phyloP scores from a whole-genome alignment of 345 rosid genomes.

The Durio zibethinus region DNA sequence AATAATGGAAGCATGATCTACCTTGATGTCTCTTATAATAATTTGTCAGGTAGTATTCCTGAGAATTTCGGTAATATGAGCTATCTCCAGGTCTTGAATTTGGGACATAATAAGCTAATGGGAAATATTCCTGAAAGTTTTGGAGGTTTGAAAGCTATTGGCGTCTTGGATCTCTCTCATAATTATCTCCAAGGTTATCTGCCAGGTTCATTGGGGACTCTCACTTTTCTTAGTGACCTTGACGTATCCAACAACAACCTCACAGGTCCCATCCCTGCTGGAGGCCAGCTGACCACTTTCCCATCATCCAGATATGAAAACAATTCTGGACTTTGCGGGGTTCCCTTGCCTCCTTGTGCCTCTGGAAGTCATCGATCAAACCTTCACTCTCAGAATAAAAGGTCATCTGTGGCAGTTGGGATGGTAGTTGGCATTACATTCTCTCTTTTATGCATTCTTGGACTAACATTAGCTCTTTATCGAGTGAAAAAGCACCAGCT shows the following conservation, averaged over 20 bases:
- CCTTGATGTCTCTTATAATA: constrained; percentile 84
- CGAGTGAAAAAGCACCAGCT: constrained; percentile 51
- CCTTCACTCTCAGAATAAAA: constrained; percentile 26
- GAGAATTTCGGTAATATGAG: constrained; percentile 58
- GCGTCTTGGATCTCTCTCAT: constrained; percentile 91
- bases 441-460: constrained; percentile 59
- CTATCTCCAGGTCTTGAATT: constrained; percentile 83
- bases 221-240: constrained; percentile 85
- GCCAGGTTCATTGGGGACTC: constrained; percentile 71
- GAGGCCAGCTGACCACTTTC: constrained; percentile 94
- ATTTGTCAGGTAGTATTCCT: constrained; percentile 66
- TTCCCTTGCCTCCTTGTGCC: constrained; percentile 70
- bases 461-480: constrained; percentile 58
- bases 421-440: constrained; percentile 68
- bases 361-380: constrained; percentile 31
- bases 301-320: constrained; percentile 77
- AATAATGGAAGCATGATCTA: constrained; percentile 86
- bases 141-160: constrained; percentile 70
- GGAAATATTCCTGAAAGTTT: constrained; percentile 76
- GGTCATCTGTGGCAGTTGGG: constrained; percentile 50
- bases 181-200: constrained; percentile 68
- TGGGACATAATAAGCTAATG: constrained; percentile 74
- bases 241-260: constrained; percentile 94
- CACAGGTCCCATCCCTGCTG: constrained; percentile 79
- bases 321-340: constrained; percentile 91